A percentile compares a stretch with the other conserved stretches of the same genome.
Evolutionary conservation across 1,139 yeast species (phyloP).

Genomic region (Geotrichum aggregatum): DNA sequence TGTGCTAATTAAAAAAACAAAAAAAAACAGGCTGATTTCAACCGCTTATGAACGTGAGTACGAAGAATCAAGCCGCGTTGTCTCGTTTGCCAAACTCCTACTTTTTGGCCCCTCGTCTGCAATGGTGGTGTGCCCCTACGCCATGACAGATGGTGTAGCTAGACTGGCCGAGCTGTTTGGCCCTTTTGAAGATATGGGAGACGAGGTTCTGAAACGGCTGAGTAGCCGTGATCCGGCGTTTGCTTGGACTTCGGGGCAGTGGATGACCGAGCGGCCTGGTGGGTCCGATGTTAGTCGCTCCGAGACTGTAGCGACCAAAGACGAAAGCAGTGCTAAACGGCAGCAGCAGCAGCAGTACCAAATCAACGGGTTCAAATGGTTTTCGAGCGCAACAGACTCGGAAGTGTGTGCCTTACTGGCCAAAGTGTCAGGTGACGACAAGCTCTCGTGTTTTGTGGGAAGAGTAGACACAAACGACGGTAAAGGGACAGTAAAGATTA

Average conservation of each 20-base stretch:
- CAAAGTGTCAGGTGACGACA: conserved; percentile 26
- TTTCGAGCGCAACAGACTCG: conserved; percentile 37
- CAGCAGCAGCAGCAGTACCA: neutral
- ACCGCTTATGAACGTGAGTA: conserved; percentile 32
- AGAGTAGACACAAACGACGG: conserved; percentile 28
- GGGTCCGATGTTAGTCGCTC: conserved; percentile 36
- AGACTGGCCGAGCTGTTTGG: conserved; percentile 30
- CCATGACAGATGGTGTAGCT: conserved; percentile 40
- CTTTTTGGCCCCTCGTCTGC: conserved; percentile 36
- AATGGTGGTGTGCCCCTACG: conserved; percentile 35
- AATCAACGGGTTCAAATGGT: conserved; percentile 37
- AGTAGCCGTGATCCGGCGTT: conserved; percentile 29
- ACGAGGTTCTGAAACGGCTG: conserved; percentile 27
- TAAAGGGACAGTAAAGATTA: conserved; percentile 30
- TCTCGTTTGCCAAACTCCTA: conserved; percentile 31
- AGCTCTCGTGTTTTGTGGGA: conserved; percentile 34
- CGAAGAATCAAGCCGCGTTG: conserved; percentile 28
- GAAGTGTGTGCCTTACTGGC: conserved; percentile 34
- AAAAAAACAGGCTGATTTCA: conserved; percentile 25
- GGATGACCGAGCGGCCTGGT: conserved; percentile 39
- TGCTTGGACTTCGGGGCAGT: conserved; percentile 38
- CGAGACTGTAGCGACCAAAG: conserved; percentile 31
- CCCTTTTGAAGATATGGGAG: conserved; percentile 20
- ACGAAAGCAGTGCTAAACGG: conserved; percentile 22
- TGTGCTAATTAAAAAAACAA: neutral